Percentiles rank a stretch among this genome's conserved stretches.
Conservation (phyloP, 1,139 yeast genomes). For the Meyerozyma elateridarum region DNA sequence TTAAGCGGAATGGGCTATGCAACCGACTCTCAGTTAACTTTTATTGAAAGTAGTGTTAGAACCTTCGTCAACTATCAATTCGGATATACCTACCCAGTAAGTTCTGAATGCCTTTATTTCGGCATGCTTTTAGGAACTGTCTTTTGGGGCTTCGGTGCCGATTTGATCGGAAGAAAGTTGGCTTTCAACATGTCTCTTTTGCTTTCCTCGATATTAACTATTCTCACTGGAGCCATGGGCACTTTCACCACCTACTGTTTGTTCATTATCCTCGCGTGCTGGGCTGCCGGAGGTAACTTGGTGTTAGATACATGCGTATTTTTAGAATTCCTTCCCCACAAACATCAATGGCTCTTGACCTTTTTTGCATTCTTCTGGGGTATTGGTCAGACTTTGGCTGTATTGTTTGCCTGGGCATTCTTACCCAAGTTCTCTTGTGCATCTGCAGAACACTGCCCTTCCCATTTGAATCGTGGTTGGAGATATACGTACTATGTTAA, state of each 20-base stretch:
- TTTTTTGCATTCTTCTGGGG: conserved; percentile 62
- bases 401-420: conserved; percentile 54
- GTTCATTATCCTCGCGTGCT: conserved; percentile 41
- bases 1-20: conserved; percentile 62
- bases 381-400: conserved; percentile 54
- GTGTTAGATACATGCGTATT: conserved; percentile 59
- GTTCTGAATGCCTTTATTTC: conserved; percentile 16
- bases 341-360: conserved; percentile 50
- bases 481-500: conserved; percentile 52
- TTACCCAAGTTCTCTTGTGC: conserved; percentile 46
- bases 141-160: conserved; percentile 57
- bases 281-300: conserved; percentile 57
- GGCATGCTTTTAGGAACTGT: conserved; percentile 57
- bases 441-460: conserved; percentile 36
- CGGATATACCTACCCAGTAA: conserved; percentile 28
- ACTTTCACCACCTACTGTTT: conserved; percentile 46
- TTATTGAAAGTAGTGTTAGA: conserved; percentile 35
- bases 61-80: conserved; percentile 40
- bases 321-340: conserved; percentile 52
- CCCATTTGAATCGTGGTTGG: conserved; percentile 53
- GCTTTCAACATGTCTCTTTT: conserved; percentile 54
- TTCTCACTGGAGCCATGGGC: conserved; percentile 49
- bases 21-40: conserved; percentile 54
- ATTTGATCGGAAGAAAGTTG: conserved; percentile 51
- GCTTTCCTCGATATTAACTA: conserved; percentile 46